Conservation (phyloP, 108 stramenopile genomes). For the Cyclotella kingstonii region DNA sequence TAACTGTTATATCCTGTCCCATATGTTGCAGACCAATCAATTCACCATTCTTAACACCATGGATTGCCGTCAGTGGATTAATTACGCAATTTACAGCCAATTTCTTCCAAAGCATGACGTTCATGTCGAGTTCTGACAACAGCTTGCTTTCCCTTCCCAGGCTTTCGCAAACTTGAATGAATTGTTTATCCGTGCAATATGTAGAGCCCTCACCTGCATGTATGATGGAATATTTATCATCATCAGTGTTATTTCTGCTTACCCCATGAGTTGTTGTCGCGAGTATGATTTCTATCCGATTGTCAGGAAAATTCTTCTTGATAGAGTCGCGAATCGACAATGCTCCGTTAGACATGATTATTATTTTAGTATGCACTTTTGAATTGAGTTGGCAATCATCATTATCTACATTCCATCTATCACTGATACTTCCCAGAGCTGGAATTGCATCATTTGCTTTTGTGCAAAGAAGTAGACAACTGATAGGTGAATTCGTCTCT, state of each 20-base stretch:
- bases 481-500: constrained; percentile 8
- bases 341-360: constrained; percentile 45
- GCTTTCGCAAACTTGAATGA: constrained; percentile 12
- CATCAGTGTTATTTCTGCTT: background rate
- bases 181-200: constrained; percentile 16
- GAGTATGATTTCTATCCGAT: constrained; percentile 21
- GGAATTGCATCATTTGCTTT: constrained; percentile 44
- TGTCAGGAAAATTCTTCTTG: background rate
- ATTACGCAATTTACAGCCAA: constrained; percentile 76
- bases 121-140: constrained; percentile 34
- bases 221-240: constrained; percentile 12
- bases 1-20: background rate
- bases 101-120: constrained; percentile 65
- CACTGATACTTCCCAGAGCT: constrained; percentile 18
- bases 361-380: too few relatives aligned
- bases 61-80: constrained; percentile 67
- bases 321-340: constrained; percentile 41
- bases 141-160: constrained; percentile 15
- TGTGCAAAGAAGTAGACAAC: constrained; percentile 31
- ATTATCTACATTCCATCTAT: constrained; percentile 9
- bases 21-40: constrained; percentile 9
- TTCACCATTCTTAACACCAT: constrained; percentile 30
- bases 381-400: background rate
- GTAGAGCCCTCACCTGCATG: constrained; percentile 43
- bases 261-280: constrained; percentile 47